These are phyloP conservation scores for Bauhinia variegata DNA, from an alignment of 306 rosid genomes.

Conservation along the genomic window DNA sequence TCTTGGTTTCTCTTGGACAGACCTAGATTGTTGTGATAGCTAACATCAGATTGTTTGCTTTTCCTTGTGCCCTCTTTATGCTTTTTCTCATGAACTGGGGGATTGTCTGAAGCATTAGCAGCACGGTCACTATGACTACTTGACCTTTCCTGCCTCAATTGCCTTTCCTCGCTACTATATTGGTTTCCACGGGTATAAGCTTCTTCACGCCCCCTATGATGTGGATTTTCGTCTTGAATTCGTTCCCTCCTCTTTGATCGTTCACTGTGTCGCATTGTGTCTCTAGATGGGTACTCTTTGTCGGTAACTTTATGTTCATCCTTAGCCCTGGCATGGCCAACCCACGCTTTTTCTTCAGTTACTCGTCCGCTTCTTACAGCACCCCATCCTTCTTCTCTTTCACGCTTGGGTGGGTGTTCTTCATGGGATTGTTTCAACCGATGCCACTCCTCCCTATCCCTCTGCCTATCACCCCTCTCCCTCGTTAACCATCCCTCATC, in stretches of 20 bases:
- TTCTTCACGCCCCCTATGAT: constrained; percentile 80
- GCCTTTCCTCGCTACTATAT: constrained; percentile 63
- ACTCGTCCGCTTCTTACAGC: constrained; percentile 73
- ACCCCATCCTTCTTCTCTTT: constrained; percentile 81
- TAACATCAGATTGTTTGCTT: constrained; percentile 69
- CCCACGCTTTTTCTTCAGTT: constrained; percentile 84
- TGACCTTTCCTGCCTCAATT: constrained; percentile 81
- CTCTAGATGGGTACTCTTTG: constrained; percentile 76
- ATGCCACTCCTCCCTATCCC: constrained; percentile 94
- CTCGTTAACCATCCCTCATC: constrained; percentile 72
- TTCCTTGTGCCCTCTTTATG: constrained; percentile 74
- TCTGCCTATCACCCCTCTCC: constrained; percentile 82
- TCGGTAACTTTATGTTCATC: constrained; percentile 74
- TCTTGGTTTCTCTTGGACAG: constrained; percentile 71
- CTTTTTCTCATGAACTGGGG: constrained; percentile 65
- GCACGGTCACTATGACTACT: constrained; percentile 73
- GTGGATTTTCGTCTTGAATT: constrained; percentile 67
- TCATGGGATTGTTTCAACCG: constrained; percentile 78
- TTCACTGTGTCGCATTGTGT: constrained; percentile 67
- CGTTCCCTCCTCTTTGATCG: constrained; percentile 80
- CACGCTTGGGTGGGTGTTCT: constrained; percentile 75
- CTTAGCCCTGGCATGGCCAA: constrained; percentile 65
- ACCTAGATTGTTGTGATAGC: constrained; percentile 52
- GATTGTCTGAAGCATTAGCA: constrained; percentile 67
- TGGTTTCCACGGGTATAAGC: constrained; percentile 65